Evolutionary conservation across 1,284 basidiomycete species (phyloP).

Genomic region (Retiboletus flavoniger): DNA sequence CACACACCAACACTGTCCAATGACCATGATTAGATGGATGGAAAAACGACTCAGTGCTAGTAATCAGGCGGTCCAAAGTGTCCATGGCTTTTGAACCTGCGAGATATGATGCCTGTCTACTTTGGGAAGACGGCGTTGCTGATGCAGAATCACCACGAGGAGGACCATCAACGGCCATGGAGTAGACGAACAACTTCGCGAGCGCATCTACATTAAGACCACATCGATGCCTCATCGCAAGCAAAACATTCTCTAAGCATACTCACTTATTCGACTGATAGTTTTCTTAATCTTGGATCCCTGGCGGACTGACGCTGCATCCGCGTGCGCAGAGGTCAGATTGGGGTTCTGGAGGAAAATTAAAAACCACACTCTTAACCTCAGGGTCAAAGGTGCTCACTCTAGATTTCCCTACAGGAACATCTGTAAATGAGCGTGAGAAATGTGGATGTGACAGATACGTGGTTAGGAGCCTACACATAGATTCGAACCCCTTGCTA

Average conservation of each 20-base stretch:
- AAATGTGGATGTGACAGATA: constrained; percentile 37
- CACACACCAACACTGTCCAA: constrained; percentile 67
- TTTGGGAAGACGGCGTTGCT: constrained; percentile 62
- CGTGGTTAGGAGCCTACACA: constrained; percentile 58
- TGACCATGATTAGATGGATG: constrained; percentile 81
- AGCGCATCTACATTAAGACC: constrained; percentile 59
- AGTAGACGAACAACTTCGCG: constrained; percentile 88
- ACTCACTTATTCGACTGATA: constrained; percentile 67
- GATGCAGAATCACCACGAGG: constrained; percentile 42
- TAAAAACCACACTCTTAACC: background rate
- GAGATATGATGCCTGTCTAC: constrained; percentile 56
- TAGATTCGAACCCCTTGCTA: constrained; percentile 83
- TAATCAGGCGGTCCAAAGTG: constrained; percentile 84
- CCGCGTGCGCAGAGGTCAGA: constrained; percentile 66
- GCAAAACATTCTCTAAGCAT: background rate
- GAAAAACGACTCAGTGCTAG: constrained; percentile 91
- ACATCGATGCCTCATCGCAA: background rate
- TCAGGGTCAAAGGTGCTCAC: constrained; percentile 37
- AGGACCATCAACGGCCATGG: constrained; percentile 83
- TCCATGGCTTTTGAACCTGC: constrained; percentile 91
- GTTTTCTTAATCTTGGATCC: constrained; percentile 78
- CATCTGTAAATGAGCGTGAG: constrained; percentile 55
- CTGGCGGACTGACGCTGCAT: constrained; percentile 60
- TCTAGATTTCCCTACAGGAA: constrained; percentile 68
- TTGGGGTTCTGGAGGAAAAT: constrained; percentile 50